Conservation (phyloP, 2,329 filamentous ascomycete genomes). For the Mycosphaerella arachidis region DNA sequence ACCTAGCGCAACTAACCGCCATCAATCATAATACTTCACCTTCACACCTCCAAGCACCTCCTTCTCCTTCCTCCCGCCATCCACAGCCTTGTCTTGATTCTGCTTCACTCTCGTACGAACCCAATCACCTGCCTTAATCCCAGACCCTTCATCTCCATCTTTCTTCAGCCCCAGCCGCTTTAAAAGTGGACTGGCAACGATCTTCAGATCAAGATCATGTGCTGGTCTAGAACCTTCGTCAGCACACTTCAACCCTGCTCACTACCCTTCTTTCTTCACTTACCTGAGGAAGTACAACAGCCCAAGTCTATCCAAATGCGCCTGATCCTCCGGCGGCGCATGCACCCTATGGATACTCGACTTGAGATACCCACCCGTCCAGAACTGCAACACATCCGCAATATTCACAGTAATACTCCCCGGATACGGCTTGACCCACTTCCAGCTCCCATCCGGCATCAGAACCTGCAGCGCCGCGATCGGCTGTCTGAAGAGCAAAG, state of each 20-base stretch:
- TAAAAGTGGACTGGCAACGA: conserved; percentile 27
- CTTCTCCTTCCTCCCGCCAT: conserved; percentile 22
- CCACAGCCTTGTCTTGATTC: conserved; percentile 24
- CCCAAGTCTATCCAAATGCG: conserved; percentile 41
- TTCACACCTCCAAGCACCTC: conserved; percentile 32
- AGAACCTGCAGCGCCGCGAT: conserved; percentile 41
- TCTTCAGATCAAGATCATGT: conserved; percentile 26
- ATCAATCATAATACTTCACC: conserved; percentile 30
- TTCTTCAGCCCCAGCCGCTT: conserved; percentile 22
- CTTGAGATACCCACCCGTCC: conserved; percentile 44
- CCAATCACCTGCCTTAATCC: conserved; percentile 29
- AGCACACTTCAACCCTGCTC: neutral
- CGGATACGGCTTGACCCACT: conserved; percentile 39
- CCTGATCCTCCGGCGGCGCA: conserved; percentile 47
- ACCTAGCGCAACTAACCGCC: no score
- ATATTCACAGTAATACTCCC: conserved; percentile 41
- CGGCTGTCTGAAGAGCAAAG: conserved; percentile 40
- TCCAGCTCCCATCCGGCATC: conserved; percentile 37
- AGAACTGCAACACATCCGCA: conserved; percentile 38
- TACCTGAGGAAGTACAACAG: conserved; percentile 40
- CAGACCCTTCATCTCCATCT: conserved; percentile 19
- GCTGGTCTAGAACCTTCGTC: conserved; percentile 18
- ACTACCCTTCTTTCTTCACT: neutral
- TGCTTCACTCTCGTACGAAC: conserved; percentile 27
- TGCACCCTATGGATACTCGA: conserved; percentile 49